phyloP scores from a whole-genome alignment of 2,329 filamentous ascomycete species.

The Phaeophleospora eucalypticola region DNA sequence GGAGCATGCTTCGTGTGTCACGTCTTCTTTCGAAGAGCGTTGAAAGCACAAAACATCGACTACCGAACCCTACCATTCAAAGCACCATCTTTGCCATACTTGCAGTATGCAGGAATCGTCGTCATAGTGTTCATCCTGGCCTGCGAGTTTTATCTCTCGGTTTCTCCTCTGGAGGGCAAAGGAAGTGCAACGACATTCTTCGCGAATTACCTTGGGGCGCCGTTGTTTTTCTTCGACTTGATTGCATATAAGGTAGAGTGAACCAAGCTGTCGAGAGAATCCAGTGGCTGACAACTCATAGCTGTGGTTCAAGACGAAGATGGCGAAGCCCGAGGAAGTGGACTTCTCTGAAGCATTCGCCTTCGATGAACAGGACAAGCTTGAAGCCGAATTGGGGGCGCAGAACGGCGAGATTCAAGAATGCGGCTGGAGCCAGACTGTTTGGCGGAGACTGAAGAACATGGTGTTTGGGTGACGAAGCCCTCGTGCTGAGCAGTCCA shows the following conservation, averaged over 20 bases:
- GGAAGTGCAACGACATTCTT: slow-evolving; percentile 33
- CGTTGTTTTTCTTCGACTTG: slow-evolving; percentile 32
- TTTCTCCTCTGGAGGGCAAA: slow-evolving; percentile 31
- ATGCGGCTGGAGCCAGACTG: slow-evolving; percentile 1
- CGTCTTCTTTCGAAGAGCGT: slow-evolving; percentile 28
- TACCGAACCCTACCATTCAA: slow-evolving; percentile 26
- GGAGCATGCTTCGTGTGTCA: slow-evolving; percentile 24
- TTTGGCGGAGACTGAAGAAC: slow-evolving; percentile 7
- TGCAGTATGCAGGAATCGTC: slow-evolving; percentile 25
- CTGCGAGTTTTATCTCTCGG: slow-evolving; percentile 34
- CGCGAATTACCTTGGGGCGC: slow-evolving; percentile 32
- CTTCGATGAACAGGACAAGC: slow-evolving; percentile 16
- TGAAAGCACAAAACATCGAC: slow-evolving; percentile 28
- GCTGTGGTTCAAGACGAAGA: slow-evolving; percentile 15
- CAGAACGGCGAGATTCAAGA: slow-evolving; percentile 4
- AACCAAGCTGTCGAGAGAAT: neutral
- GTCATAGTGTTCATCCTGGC: slow-evolving; percentile 30
- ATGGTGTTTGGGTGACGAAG: slow-evolving; percentile 4
- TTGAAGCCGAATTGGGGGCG: slow-evolving; percentile 7
- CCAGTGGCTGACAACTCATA: slow-evolving; percentile 1
- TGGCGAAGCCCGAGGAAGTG: slow-evolving; percentile 15
- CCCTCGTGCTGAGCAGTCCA: neutral
- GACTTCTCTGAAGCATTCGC: slow-evolving; percentile 16
- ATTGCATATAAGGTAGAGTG: slow-evolving; percentile 18
- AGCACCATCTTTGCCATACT: slow-evolving; percentile 26